Base-by-base conservation (phyloP, 306 rosid species). In the Lathyrus sativus region DNA sequence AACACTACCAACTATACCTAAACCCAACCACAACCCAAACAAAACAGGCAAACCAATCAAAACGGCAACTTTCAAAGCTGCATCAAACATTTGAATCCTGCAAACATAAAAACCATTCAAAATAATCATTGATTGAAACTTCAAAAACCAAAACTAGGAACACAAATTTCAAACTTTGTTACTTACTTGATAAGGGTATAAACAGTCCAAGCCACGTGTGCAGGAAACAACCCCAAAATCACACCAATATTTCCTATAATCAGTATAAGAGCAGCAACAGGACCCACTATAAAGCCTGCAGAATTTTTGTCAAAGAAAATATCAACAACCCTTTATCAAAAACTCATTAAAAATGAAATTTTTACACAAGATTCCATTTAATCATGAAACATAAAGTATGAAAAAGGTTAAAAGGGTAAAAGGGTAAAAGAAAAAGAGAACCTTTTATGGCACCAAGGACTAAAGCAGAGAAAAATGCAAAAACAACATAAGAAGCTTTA, bases 21-120 rank as follows among this genome's bases (percentile, higher is more conserved):
- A 79, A 66, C 86, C 92, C 88, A 91, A 74, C 97, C 97, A 91
- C 31, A 91, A 67, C 17, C 84, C 87, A 86, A 91, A 86, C 33
- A 91, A 83, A 2, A 75, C 87, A 49, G 97, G 97, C 79, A 91
- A 75, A 67, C 76, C 84, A 78, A 83, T 61, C 86, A 86, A 78
- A 65, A 88, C 53, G 0, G 92, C 92, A 54, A 76, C 87, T 86
- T 91, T 88, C 67, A 91, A 78, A 2, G 97, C 80, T 48, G 63
- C 73, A 67, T 91, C 97, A 76, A 88, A 78, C 39, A 81, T 70
- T 29, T 81, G 65, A 72, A 79, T 67, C 89, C 97, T 88, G 81
- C 62, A 78, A 78, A 78, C 51, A 10, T 73, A 71, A 58, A 78
- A 35, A 59, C 4, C 45, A 59, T 59, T n/a, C 68, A 76, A 6